These are phyloP conservation scores for Stagonosporopsis vannaccii DNA, from an alignment of 2,329 filamentous ascomycete genomes.

Conservation along the genomic window DNA sequence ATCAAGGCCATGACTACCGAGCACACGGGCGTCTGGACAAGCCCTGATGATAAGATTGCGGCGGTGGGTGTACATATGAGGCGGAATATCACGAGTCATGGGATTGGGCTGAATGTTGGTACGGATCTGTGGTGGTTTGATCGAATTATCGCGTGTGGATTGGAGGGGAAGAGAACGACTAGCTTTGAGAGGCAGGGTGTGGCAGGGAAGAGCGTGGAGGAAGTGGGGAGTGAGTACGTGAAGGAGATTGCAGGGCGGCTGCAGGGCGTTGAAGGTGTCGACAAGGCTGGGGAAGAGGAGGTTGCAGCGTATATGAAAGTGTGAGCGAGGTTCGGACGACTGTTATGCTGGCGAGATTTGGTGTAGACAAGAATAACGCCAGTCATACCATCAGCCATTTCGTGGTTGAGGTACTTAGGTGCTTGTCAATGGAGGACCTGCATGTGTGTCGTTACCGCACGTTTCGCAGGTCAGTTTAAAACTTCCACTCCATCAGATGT, in stretches of 20 bases:
- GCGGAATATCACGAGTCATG: conserved; percentile 82
- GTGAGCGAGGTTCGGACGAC: neutral
- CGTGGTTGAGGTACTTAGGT: too few relatives aligned
- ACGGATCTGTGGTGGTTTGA: conserved; percentile 70
- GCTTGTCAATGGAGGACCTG: too few relatives aligned
- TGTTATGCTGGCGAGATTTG: too few relatives aligned
- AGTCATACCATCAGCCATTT: too few relatives aligned
- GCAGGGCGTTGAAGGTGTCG: conserved; percentile 30
- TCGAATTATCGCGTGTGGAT: conserved; percentile 88
- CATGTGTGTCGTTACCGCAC: too few relatives aligned
- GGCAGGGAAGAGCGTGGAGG: conserved; percentile 42
- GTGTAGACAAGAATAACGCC: too few relatives aligned
- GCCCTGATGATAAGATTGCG: conserved; percentile 73
- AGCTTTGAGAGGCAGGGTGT: conserved; percentile 68
- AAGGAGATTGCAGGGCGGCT: conserved; percentile 45
- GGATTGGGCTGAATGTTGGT: conserved; percentile 79
- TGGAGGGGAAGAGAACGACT: conserved; percentile 81
- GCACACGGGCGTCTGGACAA: conserved; percentile 83
- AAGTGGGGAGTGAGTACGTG: conserved; percentile 53
- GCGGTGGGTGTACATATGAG: conserved; percentile 91
- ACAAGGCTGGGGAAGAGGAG: conserved; percentile 25
- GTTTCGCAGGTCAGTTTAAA: too few relatives aligned
- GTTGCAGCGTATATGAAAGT: conserved; percentile 18
- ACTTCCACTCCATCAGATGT: too few relatives aligned
- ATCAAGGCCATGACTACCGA: conserved; percentile 70